phyloP scores from a whole-genome alignment of 768 basidiomycete species.

The Russula sp. region DNA sequence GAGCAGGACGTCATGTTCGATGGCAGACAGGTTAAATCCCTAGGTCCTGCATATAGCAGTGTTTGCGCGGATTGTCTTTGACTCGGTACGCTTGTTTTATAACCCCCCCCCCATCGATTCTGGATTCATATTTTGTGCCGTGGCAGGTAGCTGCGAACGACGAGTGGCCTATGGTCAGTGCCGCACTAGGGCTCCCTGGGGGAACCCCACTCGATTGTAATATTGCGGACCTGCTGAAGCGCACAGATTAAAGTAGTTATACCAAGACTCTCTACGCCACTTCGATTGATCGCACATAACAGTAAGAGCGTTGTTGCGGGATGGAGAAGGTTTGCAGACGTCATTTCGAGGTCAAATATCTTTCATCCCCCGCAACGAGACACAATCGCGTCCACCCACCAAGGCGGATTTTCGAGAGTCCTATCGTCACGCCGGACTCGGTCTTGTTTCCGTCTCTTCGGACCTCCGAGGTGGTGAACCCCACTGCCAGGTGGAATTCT shows the following conservation, averaged over 20 bases:
- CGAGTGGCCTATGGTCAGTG: conserved; percentile 7
- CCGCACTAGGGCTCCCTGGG: conserved; percentile 1
- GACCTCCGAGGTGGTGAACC: too few species aligned
- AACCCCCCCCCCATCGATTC: not conserved
- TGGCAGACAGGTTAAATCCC: not conserved
- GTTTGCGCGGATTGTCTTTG: not conserved
- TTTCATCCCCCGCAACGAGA: not conserved
- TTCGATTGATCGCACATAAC: conserved; percentile 7
- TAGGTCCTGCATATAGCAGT: conserved; percentile 7
- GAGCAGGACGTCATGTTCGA: conserved; percentile 10
- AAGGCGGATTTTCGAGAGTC: too few species aligned
- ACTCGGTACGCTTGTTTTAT: not conserved
- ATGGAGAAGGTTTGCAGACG: not conserved
- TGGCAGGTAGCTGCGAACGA: conserved; percentile 10
- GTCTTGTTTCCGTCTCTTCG: too few species aligned
- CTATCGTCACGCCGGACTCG: too few species aligned
- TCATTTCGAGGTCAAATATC: not conserved
- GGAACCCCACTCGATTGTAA: not conserved
- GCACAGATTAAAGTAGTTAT: conserved; percentile 8
- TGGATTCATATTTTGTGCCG: not conserved
- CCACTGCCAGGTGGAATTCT: too few species aligned
- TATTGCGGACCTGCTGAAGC: not conserved
- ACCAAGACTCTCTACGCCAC: not conserved
- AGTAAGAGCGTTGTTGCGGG: not conserved
- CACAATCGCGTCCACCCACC: not conserved